Percentiles rank a stretch among this genome's conserved stretches.
Evolutionary conservation across 2,329 filamentous ascomycete species (phyloP).

Genomic region (Exutisphaerella laricina): DNA sequence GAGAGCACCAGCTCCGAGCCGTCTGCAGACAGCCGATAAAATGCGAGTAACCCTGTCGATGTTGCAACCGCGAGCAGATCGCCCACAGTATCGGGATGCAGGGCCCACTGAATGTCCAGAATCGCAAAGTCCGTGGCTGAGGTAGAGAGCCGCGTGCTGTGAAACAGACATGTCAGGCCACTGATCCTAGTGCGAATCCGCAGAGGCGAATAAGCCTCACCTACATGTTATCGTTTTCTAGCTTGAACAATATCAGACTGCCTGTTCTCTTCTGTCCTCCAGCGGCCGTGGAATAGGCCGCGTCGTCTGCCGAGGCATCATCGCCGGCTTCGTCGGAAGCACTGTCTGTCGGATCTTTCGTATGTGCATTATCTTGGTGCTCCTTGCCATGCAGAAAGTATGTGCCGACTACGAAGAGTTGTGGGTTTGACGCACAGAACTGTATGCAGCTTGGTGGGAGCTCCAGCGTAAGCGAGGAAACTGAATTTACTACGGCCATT

Average conservation of each 20-base stretch:
- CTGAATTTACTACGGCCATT: conserved; percentile 36
- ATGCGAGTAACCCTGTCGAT: conserved; percentile 64
- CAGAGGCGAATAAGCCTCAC: conserved; percentile 28
- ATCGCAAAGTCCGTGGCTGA: conserved; percentile 37
- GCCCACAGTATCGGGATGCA: conserved; percentile 33
- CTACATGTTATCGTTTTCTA: conserved; percentile 53
- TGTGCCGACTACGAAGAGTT: conserved; percentile 74
- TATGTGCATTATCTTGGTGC: conserved; percentile 4
- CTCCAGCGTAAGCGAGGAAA: conserved; percentile 52
- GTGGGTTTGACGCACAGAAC: conserved; percentile 58
- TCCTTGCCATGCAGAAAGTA: conserved; percentile 62
- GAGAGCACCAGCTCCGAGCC: conserved; percentile 30
- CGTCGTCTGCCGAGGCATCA: conserved; percentile 13
- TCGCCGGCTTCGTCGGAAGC: conserved; percentile 4
- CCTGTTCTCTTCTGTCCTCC: conserved; percentile 53
- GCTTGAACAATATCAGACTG: conserved; percentile 62
- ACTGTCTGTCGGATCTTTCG: neutral
- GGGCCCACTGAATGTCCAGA: conserved; percentile 78
- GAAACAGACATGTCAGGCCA: conserved; percentile 25
- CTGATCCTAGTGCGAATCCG: neutral
- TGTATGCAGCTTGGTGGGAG: conserved; percentile 74
- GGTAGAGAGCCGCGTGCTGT: conserved; percentile 20
- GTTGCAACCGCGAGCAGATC: conserved; percentile 66
- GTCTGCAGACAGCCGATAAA: conserved; percentile 50
- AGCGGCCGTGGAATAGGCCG: neutral